Evolutionary conservation across 495 filamentous ascomycete species (phyloP).

Genomic region (Jackrogersella minutella): DNA sequence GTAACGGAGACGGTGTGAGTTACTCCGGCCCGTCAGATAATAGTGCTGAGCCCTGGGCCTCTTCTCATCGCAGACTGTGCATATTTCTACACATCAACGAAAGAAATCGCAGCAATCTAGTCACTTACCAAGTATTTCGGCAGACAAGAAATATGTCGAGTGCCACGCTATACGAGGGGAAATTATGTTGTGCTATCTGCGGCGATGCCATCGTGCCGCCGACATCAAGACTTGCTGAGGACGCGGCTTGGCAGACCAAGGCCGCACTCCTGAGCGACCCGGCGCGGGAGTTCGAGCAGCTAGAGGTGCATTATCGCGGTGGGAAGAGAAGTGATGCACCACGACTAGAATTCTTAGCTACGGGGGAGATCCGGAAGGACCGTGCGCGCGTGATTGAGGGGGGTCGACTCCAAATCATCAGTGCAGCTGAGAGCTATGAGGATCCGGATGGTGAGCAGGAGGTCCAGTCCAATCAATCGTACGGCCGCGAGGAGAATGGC

Average conservation of each 20-base stretch:
- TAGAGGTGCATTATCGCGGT: slow-evolving; percentile 7
- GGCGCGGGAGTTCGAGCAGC: slow-evolving; percentile 9
- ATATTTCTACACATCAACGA: not conserved
- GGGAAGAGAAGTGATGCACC: slow-evolving; percentile 3
- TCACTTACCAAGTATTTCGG: not conserved
- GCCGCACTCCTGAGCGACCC: slow-evolving; percentile 17
- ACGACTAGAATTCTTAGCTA: not conserved
- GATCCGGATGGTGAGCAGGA: not conserved
- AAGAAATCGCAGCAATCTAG: not conserved
- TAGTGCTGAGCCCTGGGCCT: not conserved
- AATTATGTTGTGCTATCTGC: slow-evolving; percentile 28
- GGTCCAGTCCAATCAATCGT: slow-evolving; percentile 1
- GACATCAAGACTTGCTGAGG: not conserved
- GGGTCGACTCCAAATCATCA: slow-evolving; percentile 8
- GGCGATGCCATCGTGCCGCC: slow-evolving; percentile 3
- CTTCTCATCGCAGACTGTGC: no score
- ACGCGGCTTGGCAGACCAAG: slow-evolving; percentile 12
- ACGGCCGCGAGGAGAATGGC: not conserved
- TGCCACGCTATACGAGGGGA: not conserved
- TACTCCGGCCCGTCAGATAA: slow-evolving; percentile 17
- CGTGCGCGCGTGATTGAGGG: slow-evolving; percentile 7
- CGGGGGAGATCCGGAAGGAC: slow-evolving; percentile 15
- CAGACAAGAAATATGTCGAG: not conserved
- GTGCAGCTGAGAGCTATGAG: not conserved
- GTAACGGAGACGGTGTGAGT: not conserved